A percentile compares a stretch with the other conserved stretches of the same genome.
Conservation (phyloP, 768 basidiomycete genomes). For the Termitomyces sp. region DNA sequence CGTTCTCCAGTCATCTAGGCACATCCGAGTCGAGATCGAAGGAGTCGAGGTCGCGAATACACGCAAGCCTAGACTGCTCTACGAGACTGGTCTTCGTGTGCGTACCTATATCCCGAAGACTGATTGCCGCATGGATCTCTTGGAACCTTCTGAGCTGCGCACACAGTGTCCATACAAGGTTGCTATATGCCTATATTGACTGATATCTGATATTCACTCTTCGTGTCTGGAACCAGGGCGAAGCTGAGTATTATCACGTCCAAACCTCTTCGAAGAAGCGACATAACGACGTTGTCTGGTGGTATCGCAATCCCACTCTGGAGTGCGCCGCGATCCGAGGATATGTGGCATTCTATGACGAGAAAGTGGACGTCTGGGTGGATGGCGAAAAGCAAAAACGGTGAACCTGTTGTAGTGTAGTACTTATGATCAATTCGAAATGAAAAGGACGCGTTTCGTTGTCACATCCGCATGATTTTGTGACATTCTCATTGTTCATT, state of each 20-base stretch:
- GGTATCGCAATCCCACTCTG: conserved; percentile 46
- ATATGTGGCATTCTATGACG: conserved; percentile 56
- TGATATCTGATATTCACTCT: background rate
- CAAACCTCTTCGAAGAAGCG: conserved; percentile 36
- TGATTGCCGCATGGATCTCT: conserved; percentile 45
- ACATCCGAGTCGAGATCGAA: conserved; percentile 52
- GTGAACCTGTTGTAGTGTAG: background rate
- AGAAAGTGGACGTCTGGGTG: conserved; percentile 61
- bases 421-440: background rate
- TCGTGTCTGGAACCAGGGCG: conserved; percentile 34
- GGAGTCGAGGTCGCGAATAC: conserved; percentile 63
- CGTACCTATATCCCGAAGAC: conserved; percentile 58
- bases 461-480: conserved; percentile 3
- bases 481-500: background rate
- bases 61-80: conserved; percentile 44
- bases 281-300: conserved; percentile 54
- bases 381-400: conserved; percentile 49
- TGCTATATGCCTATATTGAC: background rate
- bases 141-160: conserved; percentile 38
- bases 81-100: conserved; percentile 50
- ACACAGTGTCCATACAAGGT: conserved; percentile 66
- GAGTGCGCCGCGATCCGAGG: conserved; percentile 48
- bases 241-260: conserved; percentile 53
- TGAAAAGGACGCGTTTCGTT: background rate
- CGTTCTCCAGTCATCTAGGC: conserved; percentile 51